These are phyloP conservation scores for Eucalyptus pauciflora DNA, from an alignment of 345 rosid species.

Conservation along the genomic window DNA sequence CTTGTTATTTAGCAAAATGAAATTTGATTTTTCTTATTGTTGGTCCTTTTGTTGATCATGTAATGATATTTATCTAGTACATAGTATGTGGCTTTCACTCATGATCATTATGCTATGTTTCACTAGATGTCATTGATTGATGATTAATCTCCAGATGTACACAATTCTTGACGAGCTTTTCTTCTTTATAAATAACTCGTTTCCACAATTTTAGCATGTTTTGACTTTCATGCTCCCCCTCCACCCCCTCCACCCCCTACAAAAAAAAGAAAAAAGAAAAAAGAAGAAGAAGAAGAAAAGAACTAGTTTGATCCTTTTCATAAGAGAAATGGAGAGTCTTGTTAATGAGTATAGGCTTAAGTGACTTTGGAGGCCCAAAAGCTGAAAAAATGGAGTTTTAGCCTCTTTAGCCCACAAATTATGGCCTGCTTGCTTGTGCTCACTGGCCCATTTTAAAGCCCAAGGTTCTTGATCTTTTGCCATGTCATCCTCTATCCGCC, in stretches of 20 bases:
- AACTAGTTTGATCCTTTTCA: neutral
- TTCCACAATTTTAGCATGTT: neutral
- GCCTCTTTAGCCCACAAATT: neutral
- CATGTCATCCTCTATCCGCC: accelerated
- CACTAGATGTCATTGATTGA: neutral
- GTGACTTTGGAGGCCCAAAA: neutral
- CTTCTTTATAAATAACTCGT: neutral
- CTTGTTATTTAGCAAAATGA: neutral
- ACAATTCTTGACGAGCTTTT: neutral
- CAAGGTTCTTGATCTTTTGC: neutral
- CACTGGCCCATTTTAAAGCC: neutral
- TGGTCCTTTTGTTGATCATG: neutral
- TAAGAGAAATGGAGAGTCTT: neutral
- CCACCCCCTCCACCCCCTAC: too few species aligned
- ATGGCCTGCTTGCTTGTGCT: neutral
- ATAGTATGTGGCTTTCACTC: neutral
- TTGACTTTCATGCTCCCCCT: neutral
- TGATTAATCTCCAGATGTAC: neutral
- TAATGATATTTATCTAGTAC: neutral
- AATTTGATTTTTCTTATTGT: neutral
- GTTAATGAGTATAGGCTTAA: neutral
- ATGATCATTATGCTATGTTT: neutral
- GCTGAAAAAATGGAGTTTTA: neutral
- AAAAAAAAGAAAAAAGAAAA: too few species aligned
- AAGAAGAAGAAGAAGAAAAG: neutral